phyloP scores from a whole-genome alignment of 768 basidiomycete species.

The Termitomyces sp. region DNA sequence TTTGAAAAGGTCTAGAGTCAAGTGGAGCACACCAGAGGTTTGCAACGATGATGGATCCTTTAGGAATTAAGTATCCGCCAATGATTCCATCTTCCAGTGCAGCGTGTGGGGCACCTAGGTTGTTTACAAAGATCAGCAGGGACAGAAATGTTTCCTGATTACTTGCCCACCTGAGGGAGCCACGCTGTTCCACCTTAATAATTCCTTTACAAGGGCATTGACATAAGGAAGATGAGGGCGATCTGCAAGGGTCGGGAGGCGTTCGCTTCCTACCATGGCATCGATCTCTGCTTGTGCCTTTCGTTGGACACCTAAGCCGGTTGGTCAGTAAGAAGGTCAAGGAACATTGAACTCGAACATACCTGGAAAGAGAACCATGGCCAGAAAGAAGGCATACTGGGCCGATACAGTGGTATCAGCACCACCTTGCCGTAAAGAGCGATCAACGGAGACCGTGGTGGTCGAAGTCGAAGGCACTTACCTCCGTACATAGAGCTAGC shows the following conservation, averaged over 20 bases:
- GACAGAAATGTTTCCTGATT: background rate
- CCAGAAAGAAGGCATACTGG: constrained; percentile 43
- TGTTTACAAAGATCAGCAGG: background rate
- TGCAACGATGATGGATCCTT: constrained; percentile 37
- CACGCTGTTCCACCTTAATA: constrained; percentile 44
- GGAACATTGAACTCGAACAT: background rate
- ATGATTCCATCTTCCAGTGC: constrained; percentile 39
- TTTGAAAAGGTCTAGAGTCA: background rate
- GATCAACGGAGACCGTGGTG: background rate
- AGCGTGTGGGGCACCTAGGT: constrained; percentile 38
- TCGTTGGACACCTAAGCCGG: constrained; percentile 37
- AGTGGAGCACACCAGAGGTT: constrained; percentile 38
- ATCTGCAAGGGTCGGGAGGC: constrained; percentile 37
- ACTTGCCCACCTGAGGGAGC: constrained; percentile 22
- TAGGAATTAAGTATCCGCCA: constrained; percentile 43
- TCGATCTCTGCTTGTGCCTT: constrained; percentile 52
- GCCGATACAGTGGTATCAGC: constrained; percentile 47
- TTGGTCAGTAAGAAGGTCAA: constrained; percentile 1
- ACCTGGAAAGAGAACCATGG: constrained; percentile 39
- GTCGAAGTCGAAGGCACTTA: constrained; percentile 14
- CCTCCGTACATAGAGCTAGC: constrained; percentile 44
- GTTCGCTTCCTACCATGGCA: constrained; percentile 29
- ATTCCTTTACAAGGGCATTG: constrained; percentile 39
- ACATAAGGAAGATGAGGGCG: constrained; percentile 44
- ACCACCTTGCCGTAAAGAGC: constrained; percentile 27